Base-by-base conservation (phyloP, 2,329 filamentous ascomycete species). In the Calonectria naviculata region DNA sequence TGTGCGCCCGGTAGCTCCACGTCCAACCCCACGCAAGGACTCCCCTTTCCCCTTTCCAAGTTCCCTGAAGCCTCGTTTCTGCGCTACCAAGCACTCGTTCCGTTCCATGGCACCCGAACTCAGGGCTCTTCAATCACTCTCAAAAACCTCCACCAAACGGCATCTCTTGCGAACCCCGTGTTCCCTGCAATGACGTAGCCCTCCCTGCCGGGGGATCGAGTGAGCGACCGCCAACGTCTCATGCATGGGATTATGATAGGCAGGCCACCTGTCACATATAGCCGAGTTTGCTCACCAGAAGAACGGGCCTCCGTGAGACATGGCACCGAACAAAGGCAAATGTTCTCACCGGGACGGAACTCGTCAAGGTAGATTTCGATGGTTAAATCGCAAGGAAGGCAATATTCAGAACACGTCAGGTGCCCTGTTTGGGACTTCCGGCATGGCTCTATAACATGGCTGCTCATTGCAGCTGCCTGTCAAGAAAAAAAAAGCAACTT, bases 321-420 rank as follows among this genome's bases (percentile, higher is more conserved):
- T 58, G 31, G 2, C 31, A 38, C 52, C 5, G 17, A 52, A 12
- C 28, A 21, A 36, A 46, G 2, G 28, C n/a, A n/a, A n/a, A n/a
- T n/a, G n/a, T 15, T 36, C n/a, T 58, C 52, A 26, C 52, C 21
- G 3, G 31, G n/a, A 36, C 31, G 31, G 21, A 6, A 24, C 17
- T 17, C 19, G 31, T 26, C 29, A 19, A 17, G 7, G 52, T 8
- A 36, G 52, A n/a, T 13, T 34, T 31, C 2, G 13, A 2, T n/a
- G 49, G 49, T 10, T 3, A 58, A 19, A 28, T 58, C 52, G 52
- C 52, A 58, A 58, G 52, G 52, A 58, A 58, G 52, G 52, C 52
- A 58, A 58, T 58, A 58, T 58, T 58, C 34, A 58, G 52, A 38
- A 58, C n/a, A 12, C 26, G 52, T 58, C 52, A 58, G 52, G 31